These are phyloP conservation scores for Globisporangium orthogonon DNA, from an alignment of 352 stramenopile genomes.

Conservation along the genomic window DNA sequence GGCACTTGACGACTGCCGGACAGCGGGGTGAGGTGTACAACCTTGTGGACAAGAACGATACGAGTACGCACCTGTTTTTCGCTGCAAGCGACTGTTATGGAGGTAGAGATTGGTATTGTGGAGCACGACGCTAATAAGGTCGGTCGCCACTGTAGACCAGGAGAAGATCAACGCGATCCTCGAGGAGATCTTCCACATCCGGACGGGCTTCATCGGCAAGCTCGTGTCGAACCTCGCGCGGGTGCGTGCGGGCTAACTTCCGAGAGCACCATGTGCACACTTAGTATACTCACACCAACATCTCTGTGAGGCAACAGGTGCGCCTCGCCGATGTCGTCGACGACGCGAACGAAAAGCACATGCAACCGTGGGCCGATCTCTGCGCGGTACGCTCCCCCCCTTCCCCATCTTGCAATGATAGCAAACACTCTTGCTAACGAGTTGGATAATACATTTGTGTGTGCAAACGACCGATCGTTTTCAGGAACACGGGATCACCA, in stretches of 20 bases:
- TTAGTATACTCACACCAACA: not conserved
- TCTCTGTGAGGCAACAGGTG: conserved; percentile 19
- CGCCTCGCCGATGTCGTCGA: conserved; percentile 78
- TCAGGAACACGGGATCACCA: conserved; percentile 69
- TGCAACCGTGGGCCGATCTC: conserved; percentile 84
- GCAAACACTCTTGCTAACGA: not conserved
- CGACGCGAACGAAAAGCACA: conserved; percentile 88
- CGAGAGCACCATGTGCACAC: too few species aligned
- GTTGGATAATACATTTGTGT: not conserved
- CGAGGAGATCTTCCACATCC: conserved; percentile 76
- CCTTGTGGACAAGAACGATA: conserved; percentile 83
- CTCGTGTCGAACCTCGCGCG: conserved; percentile 79
- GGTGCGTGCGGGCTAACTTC: conserved; percentile 9
- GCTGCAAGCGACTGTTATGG: not conserved
- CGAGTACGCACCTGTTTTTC: conserved; percentile 30
- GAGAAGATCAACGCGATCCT: conserved; percentile 72
- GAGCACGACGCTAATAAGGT: not conserved
- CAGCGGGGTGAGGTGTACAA: conserved; percentile 70
- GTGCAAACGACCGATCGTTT: not conserved
- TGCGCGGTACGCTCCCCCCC: conserved; percentile 33
- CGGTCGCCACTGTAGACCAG: conserved; percentile 36
- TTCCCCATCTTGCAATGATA: not conserved
- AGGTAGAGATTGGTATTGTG: not conserved
- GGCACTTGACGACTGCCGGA: conserved; percentile 58
- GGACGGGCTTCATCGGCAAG: conserved; percentile 82